phyloP scores from a whole-genome alignment of 73 alveolate species.

The Tetrahymena elliotti region DNA sequence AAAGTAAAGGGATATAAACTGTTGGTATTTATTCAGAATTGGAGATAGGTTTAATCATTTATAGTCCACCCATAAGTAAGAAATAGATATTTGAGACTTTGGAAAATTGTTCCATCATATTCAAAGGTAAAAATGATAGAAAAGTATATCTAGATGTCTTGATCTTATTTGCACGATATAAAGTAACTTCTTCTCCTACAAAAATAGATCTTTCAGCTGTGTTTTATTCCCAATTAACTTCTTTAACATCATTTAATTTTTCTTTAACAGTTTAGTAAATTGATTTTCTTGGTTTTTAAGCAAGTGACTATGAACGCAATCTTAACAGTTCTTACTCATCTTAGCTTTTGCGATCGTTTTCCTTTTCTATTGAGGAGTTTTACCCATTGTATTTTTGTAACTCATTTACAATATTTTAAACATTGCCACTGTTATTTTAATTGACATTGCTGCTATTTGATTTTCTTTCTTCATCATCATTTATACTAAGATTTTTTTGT shows the following conservation, averaged over 20 bases:
- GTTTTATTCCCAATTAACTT: background rate
- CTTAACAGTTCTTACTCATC: background rate
- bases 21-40: slow-evolving; percentile 81
- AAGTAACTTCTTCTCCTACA: background rate
- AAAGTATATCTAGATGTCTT: slow-evolving; percentile 79
- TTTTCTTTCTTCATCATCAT: background rate
- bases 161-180: slow-evolving; percentile 35
- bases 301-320: background rate
- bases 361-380: background rate
- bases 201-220: background rate
- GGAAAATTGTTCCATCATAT: slow-evolving; percentile 72
- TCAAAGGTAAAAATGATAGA: slow-evolving; percentile 68
- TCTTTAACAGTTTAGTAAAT: background rate
- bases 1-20: slow-evolving; percentile 45
- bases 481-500: background rate
- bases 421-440: background rate
- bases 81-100: slow-evolving; percentile 81
- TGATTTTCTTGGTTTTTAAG: background rate
- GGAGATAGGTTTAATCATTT: slow-evolving; percentile 68
- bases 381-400: background rate
- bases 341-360: background rate
- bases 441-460: background rate
- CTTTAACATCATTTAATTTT: background rate
- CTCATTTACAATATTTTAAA: background rate
- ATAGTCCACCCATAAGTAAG: slow-evolving; percentile 69